Base-by-base conservation (phyloP, 1,284 basidiomycete species). In the Trametes versicolor region DNA sequence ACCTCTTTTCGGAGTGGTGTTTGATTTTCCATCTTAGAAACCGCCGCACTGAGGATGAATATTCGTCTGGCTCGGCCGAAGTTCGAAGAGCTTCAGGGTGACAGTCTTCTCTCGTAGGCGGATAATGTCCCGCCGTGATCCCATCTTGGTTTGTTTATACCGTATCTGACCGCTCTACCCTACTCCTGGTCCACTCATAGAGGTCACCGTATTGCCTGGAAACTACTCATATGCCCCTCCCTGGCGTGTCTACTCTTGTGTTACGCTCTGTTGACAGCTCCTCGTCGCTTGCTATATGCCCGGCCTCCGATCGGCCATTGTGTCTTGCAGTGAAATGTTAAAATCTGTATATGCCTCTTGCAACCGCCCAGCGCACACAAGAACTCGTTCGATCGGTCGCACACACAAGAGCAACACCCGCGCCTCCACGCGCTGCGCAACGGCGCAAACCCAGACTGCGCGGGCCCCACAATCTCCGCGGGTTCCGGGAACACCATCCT, bases 1-100 rank as follows among this genome's bases (percentile, higher is more conserved):
- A 7, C 19, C 27, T 17, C 51, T 47, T 39, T 17, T 58, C 15
- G 47, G 27, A 10, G 63, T 2, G 10, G 37, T 9, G 21, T 66
- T 27, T 32, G 32, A 47, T 32, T 23, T 32, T 76, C 17, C 8
- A 2, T 17, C n/a, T 19, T 17, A 95, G 94, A 96, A 81, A 90
- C 92, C 1, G 91, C 93, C 4, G 93, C 94, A 2, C 79, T 97
- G 68, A 90, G 89, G 76, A 82, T 96, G 75, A 96, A 96, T 73
- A 91, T 97, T 57, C 85, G 89, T 47, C 85, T 95, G 68, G 93
- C 93, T 9, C 84, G 93, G 41, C 83, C 83, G 60, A 95, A 95
- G 75, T 96, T 96, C 66, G 94, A 94, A 72, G 89, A 93, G 71
- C 82, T 94, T 29, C 92, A 94, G 76, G 88, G 85, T 12, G 89